Conservation (phyloP, 495 filamentous ascomycete species). For the Jackrogersella multiformis region DNA sequence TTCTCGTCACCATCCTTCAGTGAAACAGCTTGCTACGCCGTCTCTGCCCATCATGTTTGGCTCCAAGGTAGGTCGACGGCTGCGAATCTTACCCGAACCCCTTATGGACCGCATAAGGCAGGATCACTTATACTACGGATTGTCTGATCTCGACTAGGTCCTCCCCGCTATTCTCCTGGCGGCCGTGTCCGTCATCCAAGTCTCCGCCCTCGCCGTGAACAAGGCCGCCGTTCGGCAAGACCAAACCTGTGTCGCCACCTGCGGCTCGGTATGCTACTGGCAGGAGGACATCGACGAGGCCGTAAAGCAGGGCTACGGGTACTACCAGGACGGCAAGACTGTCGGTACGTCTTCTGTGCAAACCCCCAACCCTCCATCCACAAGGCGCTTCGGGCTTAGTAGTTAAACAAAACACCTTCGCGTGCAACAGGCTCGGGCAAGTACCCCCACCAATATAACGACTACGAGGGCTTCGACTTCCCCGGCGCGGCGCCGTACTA, state of each 20-base stretch:
- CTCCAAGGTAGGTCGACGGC: constrained; percentile 36
- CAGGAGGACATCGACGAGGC: constrained; percentile 59
- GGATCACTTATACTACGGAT: neutral
- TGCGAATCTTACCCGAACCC: neutral
- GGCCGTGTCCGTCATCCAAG: constrained; percentile 41
- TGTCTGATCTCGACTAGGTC: constrained; percentile 32
- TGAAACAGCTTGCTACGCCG: neutral
- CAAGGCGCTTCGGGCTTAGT: neutral
- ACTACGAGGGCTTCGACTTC: constrained; percentile 79
- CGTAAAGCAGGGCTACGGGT: constrained; percentile 58
- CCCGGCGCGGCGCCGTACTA: constrained; percentile 65
- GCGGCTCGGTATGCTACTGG: constrained; percentile 52
- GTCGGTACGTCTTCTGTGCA: constrained; percentile 59
- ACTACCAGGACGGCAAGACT: constrained; percentile 56
- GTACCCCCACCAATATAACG: constrained; percentile 78
- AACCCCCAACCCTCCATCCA: no score
- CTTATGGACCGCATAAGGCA: neutral
- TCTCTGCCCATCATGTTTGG: constrained; percentile 41
- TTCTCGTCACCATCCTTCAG: neutral
- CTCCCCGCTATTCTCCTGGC: constrained; percentile 46
- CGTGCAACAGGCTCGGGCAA: constrained; percentile 46
- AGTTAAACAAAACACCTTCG: constrained; percentile 1
- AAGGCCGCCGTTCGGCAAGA: constrained; percentile 27
- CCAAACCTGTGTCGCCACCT: constrained; percentile 50
- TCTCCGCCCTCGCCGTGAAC: constrained; percentile 47